Percentiles rank a stretch among this genome's conserved stretches.
Conservation (phyloP, 768 basidiomycete species). For the Cyathus striatus region DNA sequence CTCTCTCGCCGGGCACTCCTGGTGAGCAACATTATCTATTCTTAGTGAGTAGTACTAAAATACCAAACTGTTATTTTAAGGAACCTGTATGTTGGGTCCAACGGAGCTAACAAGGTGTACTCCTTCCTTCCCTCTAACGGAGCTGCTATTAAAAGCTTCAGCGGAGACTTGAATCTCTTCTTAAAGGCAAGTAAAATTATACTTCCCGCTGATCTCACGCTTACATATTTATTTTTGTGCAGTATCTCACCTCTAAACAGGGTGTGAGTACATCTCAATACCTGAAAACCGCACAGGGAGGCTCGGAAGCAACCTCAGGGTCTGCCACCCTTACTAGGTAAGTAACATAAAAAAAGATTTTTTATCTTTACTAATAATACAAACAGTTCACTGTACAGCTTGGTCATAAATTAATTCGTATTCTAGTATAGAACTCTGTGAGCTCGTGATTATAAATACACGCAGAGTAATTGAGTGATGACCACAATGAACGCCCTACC, state of each 20-base stretch:
- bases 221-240: background rate
- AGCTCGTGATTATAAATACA: background rate
- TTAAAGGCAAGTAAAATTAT: constrained; percentile 29
- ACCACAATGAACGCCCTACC: too few relatives aligned
- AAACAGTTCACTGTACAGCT: constrained; percentile 38
- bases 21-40: constrained; percentile 21
- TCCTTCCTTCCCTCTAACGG: constrained; percentile 38
- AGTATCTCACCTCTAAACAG: constrained; percentile 48
- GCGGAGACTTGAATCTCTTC: constrained; percentile 49
- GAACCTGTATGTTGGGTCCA: constrained; percentile 51
- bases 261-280: constrained; percentile 47
- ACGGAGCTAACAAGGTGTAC: constrained; percentile 47
- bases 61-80: too few relatives aligned
- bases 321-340: constrained; percentile 50
- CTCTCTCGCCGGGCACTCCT: constrained; percentile 42
- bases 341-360: constrained; percentile 11
- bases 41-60: background rate
- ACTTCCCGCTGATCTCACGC: background rate
- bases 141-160: constrained; percentile 39
- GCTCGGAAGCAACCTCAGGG: constrained; percentile 61
- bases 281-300: constrained; percentile 54
- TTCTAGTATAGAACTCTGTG: background rate
- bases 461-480: too few relatives aligned
- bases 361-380: background rate
- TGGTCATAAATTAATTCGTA: constrained; percentile 34